Base-by-base conservation (phyloP, 2,329 filamentous ascomycete species). In the Microcyclosporella mali region DNA sequence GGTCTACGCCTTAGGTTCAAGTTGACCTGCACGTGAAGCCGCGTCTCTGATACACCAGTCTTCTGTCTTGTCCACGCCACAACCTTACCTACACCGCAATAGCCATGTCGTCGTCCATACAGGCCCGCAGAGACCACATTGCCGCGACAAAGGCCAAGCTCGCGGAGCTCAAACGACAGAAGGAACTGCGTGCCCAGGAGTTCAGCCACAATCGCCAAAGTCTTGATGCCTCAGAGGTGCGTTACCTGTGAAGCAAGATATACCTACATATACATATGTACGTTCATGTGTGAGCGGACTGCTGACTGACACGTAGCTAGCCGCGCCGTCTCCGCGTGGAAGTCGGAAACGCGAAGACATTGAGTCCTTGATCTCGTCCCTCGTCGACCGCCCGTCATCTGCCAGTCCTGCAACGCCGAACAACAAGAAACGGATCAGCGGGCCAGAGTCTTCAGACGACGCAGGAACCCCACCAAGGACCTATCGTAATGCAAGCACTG, bases 81-180 rank as follows among this genome's bases (percentile, higher is more conserved):
- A 25, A 25, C 4, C 21, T 10, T 18, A 33, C 14, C 8, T n/a
- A n/a, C n/a, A n/a, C n/a, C n/a, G n/a, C 32, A 33, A 33, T 14
- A 33, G 15, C 32, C 15, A 17, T 16, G 25, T 38, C 62, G 58
- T 62, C 61, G 21, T 59, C 61, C 21, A 46, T 60, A 15, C 83
- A 81, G 65, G 72, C 89, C 75, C 84, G 89, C 59, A 85, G 88
- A 72, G 88, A 95, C 73, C 92, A 98, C 73, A 95, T 98, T 56
- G 74, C 92, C 58, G 89, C 88, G 56, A 98, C 98, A 72, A 90
- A 87, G 74, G 90, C 89, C 51, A 95, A 92, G 74, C 87, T 98
- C 59, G 89, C 87, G 37, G 92, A 97, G 75, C 78, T 98, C 53
- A 95, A 95, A 72, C 81, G 86, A 50, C 88, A 95, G 70, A 80